phyloP scores from a whole-genome alignment of 2,329 filamentous ascomycete species.

The Botrytis paeoniae region DNA sequence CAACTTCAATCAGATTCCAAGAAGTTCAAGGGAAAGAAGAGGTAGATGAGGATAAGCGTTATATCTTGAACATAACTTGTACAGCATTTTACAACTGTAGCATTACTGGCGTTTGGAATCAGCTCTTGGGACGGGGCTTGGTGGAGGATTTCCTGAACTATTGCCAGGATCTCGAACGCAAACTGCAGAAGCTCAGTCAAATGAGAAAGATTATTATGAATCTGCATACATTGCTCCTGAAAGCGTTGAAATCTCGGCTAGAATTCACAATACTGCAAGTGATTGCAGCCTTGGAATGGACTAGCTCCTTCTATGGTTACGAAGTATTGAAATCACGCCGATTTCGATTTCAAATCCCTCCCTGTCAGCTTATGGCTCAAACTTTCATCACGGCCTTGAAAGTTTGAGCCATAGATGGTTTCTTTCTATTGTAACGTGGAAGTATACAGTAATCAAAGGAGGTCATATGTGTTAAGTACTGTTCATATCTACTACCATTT shows the following conservation, averaged over 20 bases:
- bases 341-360: background rate
- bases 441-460: background rate
- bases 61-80: constrained; percentile 25
- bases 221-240: background rate
- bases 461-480: background rate
- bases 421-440: background rate
- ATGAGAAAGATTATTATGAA: constrained; percentile 5
- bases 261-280: background rate
- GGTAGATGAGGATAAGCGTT: constrained; percentile 35
- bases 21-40: constrained; percentile 47
- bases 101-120: constrained; percentile 34
- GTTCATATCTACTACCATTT: background rate
- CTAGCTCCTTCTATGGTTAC: background rate
- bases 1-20: constrained; percentile 41
- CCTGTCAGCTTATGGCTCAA: background rate
- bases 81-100: constrained; percentile 31
- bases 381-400: too few relatives aligned
- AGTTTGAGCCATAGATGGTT: background rate
- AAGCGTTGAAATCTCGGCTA: background rate
- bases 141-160: background rate
- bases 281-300: background rate
- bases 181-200: constrained; percentile 8
- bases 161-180: background rate
- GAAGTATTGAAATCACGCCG: background rate
- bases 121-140: background rate